Percentiles rank a stretch among this genome's conserved stretches.
Conservation (phyloP, 2,329 filamentous ascomycete genomes). For the Sporothrix humicola region DNA sequence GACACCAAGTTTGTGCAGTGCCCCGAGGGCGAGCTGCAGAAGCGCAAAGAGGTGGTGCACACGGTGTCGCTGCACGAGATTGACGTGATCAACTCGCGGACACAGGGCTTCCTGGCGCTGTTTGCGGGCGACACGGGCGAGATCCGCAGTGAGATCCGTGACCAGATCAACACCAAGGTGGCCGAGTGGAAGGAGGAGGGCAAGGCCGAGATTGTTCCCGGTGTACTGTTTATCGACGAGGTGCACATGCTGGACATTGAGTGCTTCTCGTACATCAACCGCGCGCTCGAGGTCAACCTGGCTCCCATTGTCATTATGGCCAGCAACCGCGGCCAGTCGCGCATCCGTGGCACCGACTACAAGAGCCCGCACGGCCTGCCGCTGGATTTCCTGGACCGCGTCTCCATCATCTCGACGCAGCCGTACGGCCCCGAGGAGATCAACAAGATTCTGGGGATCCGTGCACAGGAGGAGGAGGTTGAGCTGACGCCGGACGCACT, state of each 20-base stretch:
- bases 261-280: constrained; percentile 98
- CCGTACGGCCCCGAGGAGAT: constrained; percentile 84
- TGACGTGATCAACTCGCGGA: constrained; percentile 97
- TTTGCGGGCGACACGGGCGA: constrained; percentile 98
- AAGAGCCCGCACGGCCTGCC: constrained; percentile 91
- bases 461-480: constrained; percentile 94
- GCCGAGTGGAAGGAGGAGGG: constrained; percentile 99
- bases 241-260: constrained; percentile 99
- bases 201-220: constrained; percentile 96
- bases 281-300: constrained; percentile 90
- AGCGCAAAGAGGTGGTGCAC: constrained; percentile 95
- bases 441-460: constrained; percentile 87
- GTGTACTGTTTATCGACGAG: constrained; percentile 97
- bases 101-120: constrained; percentile 95
- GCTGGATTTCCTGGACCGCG: constrained; percentile 92
- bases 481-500: constrained; percentile 89
- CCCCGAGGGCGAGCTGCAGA: constrained; percentile 95
- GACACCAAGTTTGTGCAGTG: constrained; percentile 99
- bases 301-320: constrained; percentile 99
- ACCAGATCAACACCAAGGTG: constrained; percentile 99
- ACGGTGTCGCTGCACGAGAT: constrained; percentile 98
- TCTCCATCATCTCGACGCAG: constrained; percentile 95
- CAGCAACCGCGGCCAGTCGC: constrained; percentile 89
- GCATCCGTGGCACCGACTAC: constrained; percentile 93
- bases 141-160: constrained; percentile 94